Conservation (phyloP, 1,139 yeast species). For the Nakaseomyces uthaithaninus region DNA sequence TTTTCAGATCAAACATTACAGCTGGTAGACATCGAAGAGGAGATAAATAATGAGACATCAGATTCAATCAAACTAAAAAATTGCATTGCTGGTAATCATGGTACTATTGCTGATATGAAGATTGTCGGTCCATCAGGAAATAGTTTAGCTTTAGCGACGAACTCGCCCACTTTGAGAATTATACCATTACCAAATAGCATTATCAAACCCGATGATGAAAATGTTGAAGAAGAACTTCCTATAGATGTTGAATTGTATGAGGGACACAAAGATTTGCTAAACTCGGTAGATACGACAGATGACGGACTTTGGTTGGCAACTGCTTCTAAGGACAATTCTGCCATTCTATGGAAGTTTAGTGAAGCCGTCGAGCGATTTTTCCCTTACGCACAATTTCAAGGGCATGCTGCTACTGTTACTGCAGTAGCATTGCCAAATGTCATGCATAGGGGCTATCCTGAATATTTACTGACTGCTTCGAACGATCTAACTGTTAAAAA, state of each 20-base stretch:
- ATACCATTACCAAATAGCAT: slow-evolving; percentile 40
- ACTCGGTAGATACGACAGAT: slow-evolving; percentile 63
- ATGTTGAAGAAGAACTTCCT: slow-evolving; percentile 32
- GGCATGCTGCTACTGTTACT: slow-evolving; percentile 83
- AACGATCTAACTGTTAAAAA: slow-evolving; percentile 83
- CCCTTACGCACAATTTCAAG: slow-evolving; percentile 57
- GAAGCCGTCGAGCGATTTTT: slow-evolving; percentile 38
- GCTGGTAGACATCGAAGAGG: slow-evolving; percentile 39
- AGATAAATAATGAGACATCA: slow-evolving; percentile 21
- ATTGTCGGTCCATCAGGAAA: slow-evolving; percentile 59
- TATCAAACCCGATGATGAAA: slow-evolving; percentile 8
- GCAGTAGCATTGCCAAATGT: slow-evolving; percentile 70
- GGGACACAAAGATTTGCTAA: slow-evolving; percentile 81
- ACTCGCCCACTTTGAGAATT: slow-evolving; percentile 82
- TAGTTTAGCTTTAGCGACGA: slow-evolving; percentile 76
- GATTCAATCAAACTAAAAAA: slow-evolving; percentile 39
- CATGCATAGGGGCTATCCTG: slow-evolving; percentile 46
- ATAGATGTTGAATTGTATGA: slow-evolving; percentile 57
- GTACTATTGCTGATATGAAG: slow-evolving; percentile 83
- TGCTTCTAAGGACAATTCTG: slow-evolving; percentile 85
- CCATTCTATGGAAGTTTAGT: slow-evolving; percentile 69
- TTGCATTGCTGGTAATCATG: slow-evolving; percentile 86
- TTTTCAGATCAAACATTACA: slow-evolving; percentile 79
- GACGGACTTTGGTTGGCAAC: slow-evolving; percentile 89
- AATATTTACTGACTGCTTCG: slow-evolving; percentile 75